Conservation (phyloP, 495 filamentous ascomycete species). For the Neurospora discreta region DNA sequence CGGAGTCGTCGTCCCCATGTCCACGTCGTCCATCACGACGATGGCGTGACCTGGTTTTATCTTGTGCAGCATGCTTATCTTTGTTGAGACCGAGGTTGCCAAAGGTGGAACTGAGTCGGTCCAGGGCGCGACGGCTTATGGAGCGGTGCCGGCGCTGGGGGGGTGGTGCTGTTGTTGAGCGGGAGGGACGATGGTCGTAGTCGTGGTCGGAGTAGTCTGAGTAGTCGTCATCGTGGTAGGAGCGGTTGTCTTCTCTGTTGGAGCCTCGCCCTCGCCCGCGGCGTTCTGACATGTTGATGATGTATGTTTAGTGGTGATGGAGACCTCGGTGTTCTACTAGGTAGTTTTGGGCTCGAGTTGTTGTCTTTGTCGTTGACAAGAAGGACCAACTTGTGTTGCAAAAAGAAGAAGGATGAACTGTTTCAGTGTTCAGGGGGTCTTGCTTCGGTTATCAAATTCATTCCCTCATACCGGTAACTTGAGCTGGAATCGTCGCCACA, state of each 20-base stretch:
- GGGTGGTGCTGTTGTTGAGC: not conserved
- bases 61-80: not conserved
- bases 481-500: not conserved
- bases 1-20: not conserved
- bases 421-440: not conserved
- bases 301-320: not conserved
- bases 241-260: not conserved
- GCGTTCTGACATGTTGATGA: not conserved
- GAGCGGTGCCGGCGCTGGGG: constrained; percentile 15
- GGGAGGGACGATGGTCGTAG: not conserved
- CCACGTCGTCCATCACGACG: not conserved
- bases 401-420: not conserved
- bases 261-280: constrained; percentile 6
- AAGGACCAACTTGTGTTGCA: not conserved
- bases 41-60: not conserved
- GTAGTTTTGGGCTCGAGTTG: not conserved
- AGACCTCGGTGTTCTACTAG: not conserved
- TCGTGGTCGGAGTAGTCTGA: constrained; percentile 10
- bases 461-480: not conserved
- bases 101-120: constrained; percentile 14
- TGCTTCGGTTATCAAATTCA: not conserved
- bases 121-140: constrained; percentile 11
- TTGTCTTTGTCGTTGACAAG: not conserved
- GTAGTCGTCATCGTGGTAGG: constrained; percentile 6
- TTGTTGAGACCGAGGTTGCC: constrained; percentile 5